Base-by-base conservation (phyloP, 2,329 filamentous ascomycete genomes). In the Hortaea sp. region DNA sequence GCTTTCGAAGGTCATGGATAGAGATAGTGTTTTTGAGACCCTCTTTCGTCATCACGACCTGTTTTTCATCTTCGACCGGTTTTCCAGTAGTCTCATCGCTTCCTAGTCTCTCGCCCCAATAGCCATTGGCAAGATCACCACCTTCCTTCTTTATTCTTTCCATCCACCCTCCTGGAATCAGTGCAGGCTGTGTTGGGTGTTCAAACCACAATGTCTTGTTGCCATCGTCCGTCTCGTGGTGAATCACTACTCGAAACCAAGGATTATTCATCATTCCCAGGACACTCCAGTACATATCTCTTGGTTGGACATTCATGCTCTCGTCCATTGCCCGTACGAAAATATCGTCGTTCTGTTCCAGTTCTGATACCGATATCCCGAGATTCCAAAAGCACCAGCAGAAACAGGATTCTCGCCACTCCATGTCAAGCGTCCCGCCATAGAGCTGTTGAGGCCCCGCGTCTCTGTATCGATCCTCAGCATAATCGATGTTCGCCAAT, bases 211-310 rank as follows among this genome's bases (percentile, higher is more conserved):
- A 66, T 20, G 20, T 2, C 20, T 20, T 20, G 20, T 20, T 2
- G 20, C 20, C 20, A 6, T 61, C 66, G 11, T 77, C 71, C 0
- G 72, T 73, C 49, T 89, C 81, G 46, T 81, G 81, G 44, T 79
- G 77, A 45, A 95, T 84, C 1, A 81, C 78, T 1, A 95, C 77
- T 5, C 89, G 76, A 64, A 84, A 95, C 89, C 89, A 95, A 0
- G 87, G 85, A 57, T 95, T 95, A 67, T 95, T 95, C 89, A 95
- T 95, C 89, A 95, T 95, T 0, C 89, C 88, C 35, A 95, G 69
- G 2, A 94, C 88, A 49, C 81, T 88, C 89, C 89, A 95, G 68
- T 95, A 95, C 86, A 95, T 92, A 58, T 95, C 89, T 50, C 86
- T 76, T 4, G 89, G 89, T 62, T 94, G 88, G 0, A 86, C 71